Evolutionary conservation across 2,329 filamentous ascomycete species (phyloP), one percentile per base, ranked within the genome.

Genomic region (Fusarium domesticum): DNA sequence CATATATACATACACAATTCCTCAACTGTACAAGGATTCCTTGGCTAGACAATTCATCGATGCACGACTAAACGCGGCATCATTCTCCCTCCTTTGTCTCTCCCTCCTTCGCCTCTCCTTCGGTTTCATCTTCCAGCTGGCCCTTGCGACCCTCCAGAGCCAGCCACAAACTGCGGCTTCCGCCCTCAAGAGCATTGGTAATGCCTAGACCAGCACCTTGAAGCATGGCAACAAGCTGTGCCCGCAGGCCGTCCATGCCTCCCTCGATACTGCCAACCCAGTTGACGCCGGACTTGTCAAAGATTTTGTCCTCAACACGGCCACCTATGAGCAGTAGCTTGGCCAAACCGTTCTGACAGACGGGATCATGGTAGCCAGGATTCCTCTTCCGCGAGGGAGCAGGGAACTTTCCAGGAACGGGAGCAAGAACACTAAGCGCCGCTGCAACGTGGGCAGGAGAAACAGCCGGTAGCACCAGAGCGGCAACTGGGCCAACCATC

Each of bases 241-340:
- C 84, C 54, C 89, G 79, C 61, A 98, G 73, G 5, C 87, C 87
- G 31, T 89, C 84, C 51, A 96, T 66, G 31, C 91, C 89, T 47
- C 89, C 89, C 55, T 86, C 75, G 58, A 97, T 95, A 28, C 85
- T 77, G 45, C 89, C 78, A 23, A 84, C 74, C 77, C 77, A 81
- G 57, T 70, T 73, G 38, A 83, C 66, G 42, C 87, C 86, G 10
- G 84, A 82, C 36, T 79, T 68, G 63, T 96, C 91, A 60, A 96
- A 91, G 23, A 89, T 81, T 66, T 83, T 85, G 51, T 87, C 87
- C 63, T 98, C 93, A 20, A 96, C 80, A 39, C 93, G 78, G 12
- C 91, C 91, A 41, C 90, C 93, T 12, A 98, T 71, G 25, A 98
- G 70, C 65, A 95, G 75, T 51, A 98, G 70, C 71, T 98, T 98